Conservation (phyloP, 2,329 filamentous ascomycete genomes). For the Fusarium ambrosium region DNA sequence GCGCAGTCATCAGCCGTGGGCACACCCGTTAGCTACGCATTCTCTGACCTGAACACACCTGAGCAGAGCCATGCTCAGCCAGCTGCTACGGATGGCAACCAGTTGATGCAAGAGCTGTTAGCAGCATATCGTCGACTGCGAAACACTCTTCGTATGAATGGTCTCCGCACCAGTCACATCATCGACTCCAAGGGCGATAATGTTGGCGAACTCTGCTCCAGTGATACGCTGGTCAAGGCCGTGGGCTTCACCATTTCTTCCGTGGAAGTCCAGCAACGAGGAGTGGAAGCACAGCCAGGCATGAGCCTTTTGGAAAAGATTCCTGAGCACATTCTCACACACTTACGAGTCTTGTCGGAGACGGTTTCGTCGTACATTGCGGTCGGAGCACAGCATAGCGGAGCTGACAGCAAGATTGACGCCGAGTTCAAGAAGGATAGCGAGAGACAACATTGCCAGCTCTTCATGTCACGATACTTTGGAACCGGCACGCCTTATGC, state of each 20-base stretch:
- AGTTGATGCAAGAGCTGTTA: slow-evolving; percentile 67
- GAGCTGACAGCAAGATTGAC: slow-evolving; percentile 71
- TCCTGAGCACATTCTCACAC: slow-evolving; percentile 85
- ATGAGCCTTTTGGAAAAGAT: slow-evolving; percentile 86
- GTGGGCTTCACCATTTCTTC: slow-evolving; percentile 90
- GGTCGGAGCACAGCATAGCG: slow-evolving; percentile 76
- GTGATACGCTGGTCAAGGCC: slow-evolving; percentile 72
- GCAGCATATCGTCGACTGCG: slow-evolving; percentile 72
- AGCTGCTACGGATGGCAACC: slow-evolving; percentile 31
- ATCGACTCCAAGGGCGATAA: slow-evolving; percentile 48
- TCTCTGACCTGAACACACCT: slow-evolving; percentile 52
- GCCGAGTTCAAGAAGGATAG: slow-evolving; percentile 77
- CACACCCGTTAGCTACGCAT: slow-evolving; percentile 59
- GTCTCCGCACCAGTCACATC: slow-evolving; percentile 59
- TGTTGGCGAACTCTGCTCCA: slow-evolving; percentile 62
- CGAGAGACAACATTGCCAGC: slow-evolving; percentile 79
- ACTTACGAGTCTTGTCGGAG: slow-evolving; percentile 89
- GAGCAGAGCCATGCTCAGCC: slow-evolving; percentile 39
- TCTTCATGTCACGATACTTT: slow-evolving; percentile 75
- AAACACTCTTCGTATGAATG: slow-evolving; percentile 70
- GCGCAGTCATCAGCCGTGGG: slow-evolving; percentile 50
- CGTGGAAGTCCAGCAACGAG: slow-evolving; percentile 92
- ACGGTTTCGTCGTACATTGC: slow-evolving; percentile 88
- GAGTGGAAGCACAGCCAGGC: slow-evolving; percentile 79
- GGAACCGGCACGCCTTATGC: slow-evolving; percentile 57